Evolutionary conservation across 345 rosid species (phyloP).

Genomic region (Eucalyptus pauciflora): DNA sequence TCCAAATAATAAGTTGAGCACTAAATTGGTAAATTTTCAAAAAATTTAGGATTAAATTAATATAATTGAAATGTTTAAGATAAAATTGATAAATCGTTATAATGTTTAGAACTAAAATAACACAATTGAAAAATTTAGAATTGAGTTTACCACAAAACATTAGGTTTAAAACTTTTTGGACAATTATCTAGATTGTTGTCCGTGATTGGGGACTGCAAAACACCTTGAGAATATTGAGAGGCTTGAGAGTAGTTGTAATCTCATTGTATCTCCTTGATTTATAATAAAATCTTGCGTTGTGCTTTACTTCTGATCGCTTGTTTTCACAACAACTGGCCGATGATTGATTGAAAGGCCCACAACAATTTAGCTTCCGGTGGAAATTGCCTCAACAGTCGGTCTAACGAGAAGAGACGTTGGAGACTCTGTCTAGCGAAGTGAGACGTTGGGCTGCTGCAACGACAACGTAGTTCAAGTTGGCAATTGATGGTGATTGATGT

Average conservation of each 20-base stretch:
- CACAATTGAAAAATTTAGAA: no score
- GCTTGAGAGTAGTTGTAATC: not conserved
- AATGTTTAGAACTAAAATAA: no score
- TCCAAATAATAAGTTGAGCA: not conserved
- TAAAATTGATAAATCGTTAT: fast-evolving
- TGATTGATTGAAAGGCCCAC: not conserved
- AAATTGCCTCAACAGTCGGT: not conserved
- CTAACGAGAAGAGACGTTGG: not conserved
- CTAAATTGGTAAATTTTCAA: no score
- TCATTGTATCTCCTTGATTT: not conserved
- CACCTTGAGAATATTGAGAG: not conserved
- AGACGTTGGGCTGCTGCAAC: not conserved
- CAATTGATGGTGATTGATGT: not conserved
- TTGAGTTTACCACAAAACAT: no score
- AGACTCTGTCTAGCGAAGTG: not conserved
- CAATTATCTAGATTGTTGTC: no score
- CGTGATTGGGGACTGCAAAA: not conserved
- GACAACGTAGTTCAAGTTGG: not conserved
- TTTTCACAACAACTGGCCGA: not conserved
- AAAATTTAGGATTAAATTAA: no score
- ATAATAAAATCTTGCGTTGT: not conserved
- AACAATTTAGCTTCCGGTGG: not conserved
- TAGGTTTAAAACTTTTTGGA: no score
- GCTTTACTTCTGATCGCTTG: fast-evolving
- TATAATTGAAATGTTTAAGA: fast-evolving